Evolutionary conservation across 768 basidiomycete species (phyloP).

Genomic region (Collybia nuda): DNA sequence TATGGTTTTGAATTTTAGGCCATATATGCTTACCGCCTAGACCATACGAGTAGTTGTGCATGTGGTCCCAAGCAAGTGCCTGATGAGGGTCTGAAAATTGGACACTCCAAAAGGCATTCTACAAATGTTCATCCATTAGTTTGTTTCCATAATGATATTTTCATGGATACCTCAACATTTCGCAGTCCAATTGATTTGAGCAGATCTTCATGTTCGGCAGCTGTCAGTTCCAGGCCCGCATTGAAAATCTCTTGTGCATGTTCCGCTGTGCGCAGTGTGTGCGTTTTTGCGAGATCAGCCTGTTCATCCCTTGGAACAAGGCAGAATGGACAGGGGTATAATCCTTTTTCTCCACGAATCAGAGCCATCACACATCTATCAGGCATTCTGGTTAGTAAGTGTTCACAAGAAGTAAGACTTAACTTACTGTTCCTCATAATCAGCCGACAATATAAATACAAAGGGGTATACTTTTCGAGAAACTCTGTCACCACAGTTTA

Average conservation of each 20-base stretch:
- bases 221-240: slow-evolving; percentile 3
- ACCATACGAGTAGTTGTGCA: slow-evolving; percentile 22
- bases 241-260: slow-evolving; percentile 4
- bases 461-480: slow-evolving; percentile 29
- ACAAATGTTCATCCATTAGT: not conserved
- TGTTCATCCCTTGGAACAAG: slow-evolving; percentile 16
- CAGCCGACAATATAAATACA: slow-evolving; percentile 36
- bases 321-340: slow-evolving; percentile 16
- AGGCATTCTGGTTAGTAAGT: not conserved
- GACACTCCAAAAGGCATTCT: slow-evolving; percentile 42
- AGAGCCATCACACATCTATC: slow-evolving; percentile 4
- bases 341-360: not conserved
- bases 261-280: not conserved
- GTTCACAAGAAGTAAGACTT: not conserved
- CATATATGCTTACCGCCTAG: not conserved
- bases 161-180: slow-evolving; percentile 10
- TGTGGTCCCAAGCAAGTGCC: slow-evolving; percentile 32
- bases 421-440: slow-evolving; percentile 47
- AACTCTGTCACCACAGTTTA: slow-evolving; percentile 24
- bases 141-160: not conserved
- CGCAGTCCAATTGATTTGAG: slow-evolving; percentile 8
- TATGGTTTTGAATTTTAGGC: not conserved
- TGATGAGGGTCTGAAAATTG: slow-evolving; percentile 27
- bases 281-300: slow-evolving; percentile 9
- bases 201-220: slow-evolving; percentile 7